Base-by-base conservation (phyloP, 805 yeast species). In the Yamadazyma ubonensis region DNA sequence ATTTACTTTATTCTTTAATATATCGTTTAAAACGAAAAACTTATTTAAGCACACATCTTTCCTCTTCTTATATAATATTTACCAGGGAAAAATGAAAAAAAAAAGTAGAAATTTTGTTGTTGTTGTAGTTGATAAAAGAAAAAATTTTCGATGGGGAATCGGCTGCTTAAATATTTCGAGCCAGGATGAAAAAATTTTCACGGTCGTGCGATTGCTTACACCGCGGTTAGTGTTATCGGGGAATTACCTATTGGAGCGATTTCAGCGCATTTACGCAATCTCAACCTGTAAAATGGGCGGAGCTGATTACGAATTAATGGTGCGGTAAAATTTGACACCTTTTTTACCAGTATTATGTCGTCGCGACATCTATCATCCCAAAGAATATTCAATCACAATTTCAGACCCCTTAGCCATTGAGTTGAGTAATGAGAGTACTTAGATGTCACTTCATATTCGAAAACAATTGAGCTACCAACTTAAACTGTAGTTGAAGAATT, bases 1-100 rank as follows among this genome's bases (percentile, higher is more conserved):
- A 16, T 39, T 34, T 39, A 27, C 33, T 36, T 22, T 26, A 35
- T 10, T 34, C 38, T 39, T 39, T 30, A 29, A 39, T 22, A 33
- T 12, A 18, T 19, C 16, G 22, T 26, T 28, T 15, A 16, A 29
- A 37, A 22, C 29, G 28, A 23, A 21, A 31, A 36, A 32, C 11
- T 34, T 21, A 41, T 30, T 41, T 41, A 41, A 20, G 31, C 31
- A 41, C 40, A 41, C 44, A 41, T 41, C 31, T 41, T 41, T 41
- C 31, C 29, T 41, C 20, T 16, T 18, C 30, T 26, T 15, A 12
- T 30, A 30, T 17, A 17, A 22, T 17, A 29, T 29, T 17, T 34
- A 12, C 8, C 10, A 19, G 33, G 36, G 15, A 32, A 29, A 29
- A 19, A 28, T 15, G 25, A 26, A 33, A 18, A 38, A 38, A 39